phyloP scores from a whole-genome alignment of 116 monocot species.

The Phalaenopsis hybrid region DNA sequence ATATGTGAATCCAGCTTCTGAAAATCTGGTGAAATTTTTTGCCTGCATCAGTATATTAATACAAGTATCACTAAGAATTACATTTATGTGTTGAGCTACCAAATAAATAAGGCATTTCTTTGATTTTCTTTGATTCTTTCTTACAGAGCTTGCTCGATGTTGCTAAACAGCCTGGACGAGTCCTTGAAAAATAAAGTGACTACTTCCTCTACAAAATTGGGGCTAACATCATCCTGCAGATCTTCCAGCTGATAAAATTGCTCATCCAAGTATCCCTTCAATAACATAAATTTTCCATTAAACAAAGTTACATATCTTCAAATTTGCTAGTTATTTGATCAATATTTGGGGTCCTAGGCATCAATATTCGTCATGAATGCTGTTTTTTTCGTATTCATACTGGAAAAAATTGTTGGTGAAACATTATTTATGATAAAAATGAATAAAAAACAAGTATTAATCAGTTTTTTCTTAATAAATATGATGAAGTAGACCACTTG shows the following conservation, averaged over 20 bases:
- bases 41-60: conserved; percentile 23
- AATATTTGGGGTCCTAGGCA: neutral
- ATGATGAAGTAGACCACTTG: too few species aligned
- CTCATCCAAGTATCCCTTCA: conserved; percentile 78
- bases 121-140: conserved; percentile 9
- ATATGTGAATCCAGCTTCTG: conserved; percentile 54
- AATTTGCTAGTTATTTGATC: neutral
- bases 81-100: neutral
- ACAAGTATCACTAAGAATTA: neutral
- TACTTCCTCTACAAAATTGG: conserved; percentile 93
- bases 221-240: conserved; percentile 83
- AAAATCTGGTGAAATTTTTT: conserved; percentile 61
- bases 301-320: neutral
- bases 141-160: conserved; percentile 77
- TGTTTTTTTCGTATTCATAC: neutral
- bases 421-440: neutral
- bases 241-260: conserved; percentile 86
- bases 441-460: neutral
- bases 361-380: neutral
- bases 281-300: neutral
- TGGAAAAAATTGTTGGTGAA: neutral
- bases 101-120: neutral
- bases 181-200: conserved; percentile 78
- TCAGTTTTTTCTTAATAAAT: neutral
- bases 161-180: conserved; percentile 48